Evolutionary conservation across 306 rosid genomes (phyloP).

Genomic region (Vigna hirtella): DNA sequence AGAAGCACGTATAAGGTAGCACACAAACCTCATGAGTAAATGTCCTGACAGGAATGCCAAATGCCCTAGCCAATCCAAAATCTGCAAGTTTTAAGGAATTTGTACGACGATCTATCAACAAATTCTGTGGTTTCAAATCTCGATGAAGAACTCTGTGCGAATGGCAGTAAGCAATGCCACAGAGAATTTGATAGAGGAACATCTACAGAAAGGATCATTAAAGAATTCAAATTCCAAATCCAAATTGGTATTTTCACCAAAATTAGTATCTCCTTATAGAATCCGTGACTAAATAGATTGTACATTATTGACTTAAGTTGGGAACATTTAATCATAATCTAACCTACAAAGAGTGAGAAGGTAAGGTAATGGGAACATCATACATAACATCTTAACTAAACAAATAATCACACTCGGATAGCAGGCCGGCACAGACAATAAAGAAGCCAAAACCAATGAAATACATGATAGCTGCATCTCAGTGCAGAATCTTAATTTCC

Average conservation of each 20-base stretch:
- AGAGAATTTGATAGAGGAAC: slow-evolving; percentile 97
- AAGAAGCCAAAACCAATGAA: background rate
- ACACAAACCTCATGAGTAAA: slow-evolving; percentile 90
- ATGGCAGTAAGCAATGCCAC: slow-evolving; percentile 99
- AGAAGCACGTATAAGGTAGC: slow-evolving; percentile 34
- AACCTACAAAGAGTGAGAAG: slow-evolving; percentile 14
- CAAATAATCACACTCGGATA: slow-evolving; percentile 4
- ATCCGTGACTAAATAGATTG: slow-evolving; percentile 30
- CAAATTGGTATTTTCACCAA: slow-evolving; percentile 35
- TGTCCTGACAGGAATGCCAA: slow-evolving; percentile 98
- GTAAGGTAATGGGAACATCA: background rate
- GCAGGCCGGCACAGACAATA: slow-evolving; percentile 7
- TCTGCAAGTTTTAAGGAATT: slow-evolving; percentile 98
- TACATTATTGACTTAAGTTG: slow-evolving; percentile 12
- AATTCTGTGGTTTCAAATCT: slow-evolving; percentile 96
- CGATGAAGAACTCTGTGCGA: slow-evolving; percentile 99
- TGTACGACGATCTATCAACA: slow-evolving; percentile 91
- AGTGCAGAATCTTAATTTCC: slow-evolving; percentile 33
- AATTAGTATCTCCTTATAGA: slow-evolving; percentile 24
- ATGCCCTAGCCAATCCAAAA: slow-evolving; percentile 98
- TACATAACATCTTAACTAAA: background rate
- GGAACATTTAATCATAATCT: background rate
- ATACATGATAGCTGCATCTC: slow-evolving; percentile 40
- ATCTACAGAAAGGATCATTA: slow-evolving; percentile 68
- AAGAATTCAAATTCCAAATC: slow-evolving; percentile 47